phyloP scores from a whole-genome alignment of 1,284 basidiomycete species.

The Mycocalia duriaeana region DNA sequence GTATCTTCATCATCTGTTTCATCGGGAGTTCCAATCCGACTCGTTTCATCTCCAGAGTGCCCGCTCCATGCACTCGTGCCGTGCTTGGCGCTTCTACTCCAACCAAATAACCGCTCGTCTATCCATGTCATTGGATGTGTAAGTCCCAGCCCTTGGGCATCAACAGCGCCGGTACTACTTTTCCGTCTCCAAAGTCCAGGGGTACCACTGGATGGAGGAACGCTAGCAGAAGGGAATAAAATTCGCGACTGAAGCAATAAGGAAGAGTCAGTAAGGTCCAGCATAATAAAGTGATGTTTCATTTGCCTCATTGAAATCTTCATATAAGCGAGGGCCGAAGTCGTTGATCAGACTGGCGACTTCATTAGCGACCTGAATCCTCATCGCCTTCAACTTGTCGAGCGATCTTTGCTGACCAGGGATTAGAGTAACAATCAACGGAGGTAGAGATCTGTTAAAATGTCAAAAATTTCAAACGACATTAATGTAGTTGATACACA shows the following conservation, averaged over 20 bases:
- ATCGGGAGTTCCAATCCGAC: conserved; percentile 62
- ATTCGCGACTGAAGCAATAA: conserved; percentile 63
- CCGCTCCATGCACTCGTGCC: conserved; percentile 80
- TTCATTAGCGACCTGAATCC: conserved; percentile 80
- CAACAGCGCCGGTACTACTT: conserved; percentile 69
- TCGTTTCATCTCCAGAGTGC: conserved; percentile 50
- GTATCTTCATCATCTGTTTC: conserved; percentile 73
- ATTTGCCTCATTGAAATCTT: conserved; percentile 81
- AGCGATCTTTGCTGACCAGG: conserved; percentile 90
- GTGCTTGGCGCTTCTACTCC: conserved; percentile 68
- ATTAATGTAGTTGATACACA: conserved; percentile 32
- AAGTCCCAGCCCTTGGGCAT: conserved; percentile 73
- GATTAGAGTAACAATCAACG: conserved; percentile 85
- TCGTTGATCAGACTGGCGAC: conserved; percentile 87
- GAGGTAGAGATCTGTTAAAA: conserved; percentile 75
- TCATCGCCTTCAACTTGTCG: conserved; percentile 75
- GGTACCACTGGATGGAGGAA: conserved; percentile 68
- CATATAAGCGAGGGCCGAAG: conserved; percentile 84
- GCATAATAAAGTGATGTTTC: not conserved
- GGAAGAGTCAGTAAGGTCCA: not conserved
- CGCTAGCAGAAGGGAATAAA: conserved; percentile 76
- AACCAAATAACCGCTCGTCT: conserved; percentile 90
- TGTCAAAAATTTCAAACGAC: conserved; percentile 6
- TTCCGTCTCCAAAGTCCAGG: conserved; percentile 71
- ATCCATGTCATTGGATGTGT: conserved; percentile 91